Conservation (phyloP, 2,329 filamentous ascomycete genomes). For the Colletotrichum australisinense region DNA sequence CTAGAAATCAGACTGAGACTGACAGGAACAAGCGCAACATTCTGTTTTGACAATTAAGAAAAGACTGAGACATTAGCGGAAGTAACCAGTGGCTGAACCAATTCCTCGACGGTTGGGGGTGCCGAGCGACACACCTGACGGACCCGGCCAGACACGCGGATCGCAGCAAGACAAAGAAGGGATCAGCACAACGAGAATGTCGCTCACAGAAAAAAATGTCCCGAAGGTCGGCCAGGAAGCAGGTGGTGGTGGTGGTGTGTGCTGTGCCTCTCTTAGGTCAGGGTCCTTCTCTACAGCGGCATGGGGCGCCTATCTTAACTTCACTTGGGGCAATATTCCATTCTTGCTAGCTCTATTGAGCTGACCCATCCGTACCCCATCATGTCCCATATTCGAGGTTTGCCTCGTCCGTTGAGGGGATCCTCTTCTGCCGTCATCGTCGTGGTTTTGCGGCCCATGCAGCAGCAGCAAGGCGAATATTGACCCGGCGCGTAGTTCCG, state of each 20-base stretch:
- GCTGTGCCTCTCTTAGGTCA: constrained; percentile 1
- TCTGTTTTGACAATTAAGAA: neutral
- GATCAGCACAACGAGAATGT: constrained; percentile 16
- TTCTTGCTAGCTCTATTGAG: neutral
- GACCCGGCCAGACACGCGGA: constrained; percentile 14
- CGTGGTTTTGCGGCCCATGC: neutral
- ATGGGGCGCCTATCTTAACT: constrained; percentile 9
- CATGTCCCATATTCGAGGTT: neutral
- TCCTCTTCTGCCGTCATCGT: constrained; percentile 22
- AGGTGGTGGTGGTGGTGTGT: neutral
- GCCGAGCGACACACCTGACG: constrained; percentile 6
- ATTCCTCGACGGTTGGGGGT: constrained; percentile 4
- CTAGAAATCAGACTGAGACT: neutral
- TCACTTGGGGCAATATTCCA: neutral
- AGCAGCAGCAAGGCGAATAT: neutral
- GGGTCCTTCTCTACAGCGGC: constrained; percentile 1
- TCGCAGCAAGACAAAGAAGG: constrained; percentile 25
- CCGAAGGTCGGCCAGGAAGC: constrained; percentile 7
- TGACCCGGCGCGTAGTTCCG: neutral
- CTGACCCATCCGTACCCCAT: constrained; percentile 1
- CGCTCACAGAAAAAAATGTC: constrained; percentile 2
- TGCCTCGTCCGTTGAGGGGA: constrained; percentile 4
- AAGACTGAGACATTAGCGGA: neutral
- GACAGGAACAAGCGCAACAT: neutral
- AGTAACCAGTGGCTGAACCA: neutral